Conservation (phyloP, 495 filamentous ascomycete species). For the Gamarada debralockiae region DNA sequence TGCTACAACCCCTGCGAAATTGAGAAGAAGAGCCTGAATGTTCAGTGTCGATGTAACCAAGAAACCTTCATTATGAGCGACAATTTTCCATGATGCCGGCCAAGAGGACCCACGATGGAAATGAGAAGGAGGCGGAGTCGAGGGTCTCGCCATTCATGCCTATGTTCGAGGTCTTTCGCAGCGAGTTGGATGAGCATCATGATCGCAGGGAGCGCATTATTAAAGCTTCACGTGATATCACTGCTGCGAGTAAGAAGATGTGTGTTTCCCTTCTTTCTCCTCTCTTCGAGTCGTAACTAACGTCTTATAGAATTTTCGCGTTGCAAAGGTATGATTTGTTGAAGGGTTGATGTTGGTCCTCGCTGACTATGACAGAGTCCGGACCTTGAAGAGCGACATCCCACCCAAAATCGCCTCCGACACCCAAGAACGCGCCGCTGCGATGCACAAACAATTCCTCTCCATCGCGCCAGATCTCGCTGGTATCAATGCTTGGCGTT, state of each 20-base stretch:
- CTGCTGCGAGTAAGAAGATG: slow-evolving; percentile 96
- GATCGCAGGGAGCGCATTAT: slow-evolving; percentile 87
- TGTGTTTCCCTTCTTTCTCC: slow-evolving; percentile 29
- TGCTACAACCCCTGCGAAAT: no score
- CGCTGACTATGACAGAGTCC: slow-evolving; percentile 46
- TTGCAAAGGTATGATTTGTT: slow-evolving; percentile 66
- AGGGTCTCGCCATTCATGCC: slow-evolving; percentile 44
- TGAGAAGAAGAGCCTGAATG: no score
- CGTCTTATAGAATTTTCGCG: slow-evolving; percentile 74
- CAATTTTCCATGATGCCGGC: slow-evolving; percentile 27
- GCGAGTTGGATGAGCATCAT: slow-evolving; percentile 90
- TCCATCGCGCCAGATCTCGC: slow-evolving; percentile 68
- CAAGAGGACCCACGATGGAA: slow-evolving; percentile 32
- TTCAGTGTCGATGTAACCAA: no score
- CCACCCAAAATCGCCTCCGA: slow-evolving; percentile 63
- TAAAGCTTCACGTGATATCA: slow-evolving; percentile 87
- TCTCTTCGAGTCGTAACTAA: not conserved
- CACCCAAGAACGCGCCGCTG: slow-evolving; percentile 55
- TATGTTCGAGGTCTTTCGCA: slow-evolving; percentile 81
- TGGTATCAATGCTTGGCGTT: slow-evolving; percentile 77
- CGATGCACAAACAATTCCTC: slow-evolving; percentile 64
- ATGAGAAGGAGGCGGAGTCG: slow-evolving; percentile 19
- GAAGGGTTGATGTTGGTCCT: not conserved
- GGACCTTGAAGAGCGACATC: slow-evolving; percentile 57
- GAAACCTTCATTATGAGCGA: not conserved